A percentile compares a stretch with the other conserved stretches of the same genome.
These are phyloP conservation scores for Coemansia asiatica DNA, from an alignment of 192 early-diverging fungal species.

Conservation along the genomic window DNA sequence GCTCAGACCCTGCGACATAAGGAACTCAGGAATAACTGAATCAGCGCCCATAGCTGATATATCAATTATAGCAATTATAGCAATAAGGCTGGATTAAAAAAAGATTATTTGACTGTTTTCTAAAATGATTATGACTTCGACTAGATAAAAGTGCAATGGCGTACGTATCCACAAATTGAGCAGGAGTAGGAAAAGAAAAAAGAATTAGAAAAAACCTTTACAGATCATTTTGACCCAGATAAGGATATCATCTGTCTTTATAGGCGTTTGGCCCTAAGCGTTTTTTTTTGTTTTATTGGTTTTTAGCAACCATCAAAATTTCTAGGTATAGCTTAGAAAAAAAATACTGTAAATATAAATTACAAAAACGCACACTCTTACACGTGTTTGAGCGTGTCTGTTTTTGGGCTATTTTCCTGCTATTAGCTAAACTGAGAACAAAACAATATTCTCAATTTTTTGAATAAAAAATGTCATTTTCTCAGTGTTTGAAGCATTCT, in stretches of 20 bases:
- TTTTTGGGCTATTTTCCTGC: neutral
- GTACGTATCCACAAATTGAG: no score
- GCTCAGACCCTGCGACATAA: slow-evolving; percentile 36
- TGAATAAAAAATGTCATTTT: neutral
- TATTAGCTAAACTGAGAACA: neutral
- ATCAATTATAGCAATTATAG: neutral
- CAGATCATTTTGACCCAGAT: neutral
- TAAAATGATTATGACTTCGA: no score
- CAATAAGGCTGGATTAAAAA: neutral
- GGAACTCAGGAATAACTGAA: slow-evolving; percentile 14
- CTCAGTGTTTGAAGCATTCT: neutral
- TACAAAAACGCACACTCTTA: neutral
- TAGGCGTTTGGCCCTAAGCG: neutral
- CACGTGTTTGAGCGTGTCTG: neutral
- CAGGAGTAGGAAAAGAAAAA: neutral
- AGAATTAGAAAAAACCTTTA: neutral
- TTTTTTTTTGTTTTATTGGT: no score
- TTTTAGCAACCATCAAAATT: no score
- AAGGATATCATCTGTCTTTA: neutral
- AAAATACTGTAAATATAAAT: neutral
- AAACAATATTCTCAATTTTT: neutral
- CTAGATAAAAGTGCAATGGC: no score
- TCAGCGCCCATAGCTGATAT: slow-evolving; percentile 9
- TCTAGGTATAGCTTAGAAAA: no score
- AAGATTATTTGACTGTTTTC: no score